phyloP scores from a whole-genome alignment of 768 basidiomycete species.

The Mycena epipterygia region DNA sequence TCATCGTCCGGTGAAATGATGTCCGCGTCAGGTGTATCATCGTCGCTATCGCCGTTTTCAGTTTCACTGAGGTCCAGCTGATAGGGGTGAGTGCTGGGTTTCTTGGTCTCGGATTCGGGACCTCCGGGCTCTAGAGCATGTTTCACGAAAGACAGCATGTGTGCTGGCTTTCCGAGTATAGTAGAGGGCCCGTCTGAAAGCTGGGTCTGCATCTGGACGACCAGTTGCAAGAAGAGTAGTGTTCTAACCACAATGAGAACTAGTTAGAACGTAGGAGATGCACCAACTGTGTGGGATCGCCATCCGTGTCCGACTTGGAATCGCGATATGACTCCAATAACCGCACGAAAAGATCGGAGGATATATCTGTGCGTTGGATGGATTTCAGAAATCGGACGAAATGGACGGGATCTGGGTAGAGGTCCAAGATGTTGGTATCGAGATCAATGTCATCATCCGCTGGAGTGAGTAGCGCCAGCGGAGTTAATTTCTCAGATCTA shows the following conservation, averaged over 20 bases:
- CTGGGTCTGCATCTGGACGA: constrained; percentile 84
- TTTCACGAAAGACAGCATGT: constrained; percentile 87
- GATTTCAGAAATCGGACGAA: constrained; percentile 76
- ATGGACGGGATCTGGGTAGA: constrained; percentile 83
- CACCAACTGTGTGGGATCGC: constrained; percentile 68
- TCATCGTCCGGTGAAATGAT: constrained; percentile 65
- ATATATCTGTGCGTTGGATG: constrained; percentile 77
- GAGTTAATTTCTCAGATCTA: constrained; percentile 43
- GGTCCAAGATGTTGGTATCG: constrained; percentile 70
- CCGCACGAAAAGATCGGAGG: constrained; percentile 79
- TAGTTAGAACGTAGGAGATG: not conserved
- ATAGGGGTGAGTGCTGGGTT: constrained; percentile 36
- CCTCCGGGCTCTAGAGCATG: constrained; percentile 72
- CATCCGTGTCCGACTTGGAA: constrained; percentile 51
- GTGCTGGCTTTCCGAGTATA: constrained; percentile 73
- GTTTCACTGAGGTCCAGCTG: constrained; percentile 51
- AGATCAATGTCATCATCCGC: constrained; percentile 63
- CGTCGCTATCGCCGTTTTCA: constrained; percentile 71
- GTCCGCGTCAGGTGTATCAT: constrained; percentile 58
- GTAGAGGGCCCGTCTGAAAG: constrained; percentile 70
- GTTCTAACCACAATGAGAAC: constrained; percentile 56
- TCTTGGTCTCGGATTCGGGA: constrained; percentile 21
- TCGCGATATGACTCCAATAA: constrained; percentile 79
- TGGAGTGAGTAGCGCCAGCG: constrained; percentile 65
- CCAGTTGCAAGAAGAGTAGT: constrained; percentile 82